Conservation (phyloP, 441 rosid genomes). For the Gossypium gossypioides region DNA sequence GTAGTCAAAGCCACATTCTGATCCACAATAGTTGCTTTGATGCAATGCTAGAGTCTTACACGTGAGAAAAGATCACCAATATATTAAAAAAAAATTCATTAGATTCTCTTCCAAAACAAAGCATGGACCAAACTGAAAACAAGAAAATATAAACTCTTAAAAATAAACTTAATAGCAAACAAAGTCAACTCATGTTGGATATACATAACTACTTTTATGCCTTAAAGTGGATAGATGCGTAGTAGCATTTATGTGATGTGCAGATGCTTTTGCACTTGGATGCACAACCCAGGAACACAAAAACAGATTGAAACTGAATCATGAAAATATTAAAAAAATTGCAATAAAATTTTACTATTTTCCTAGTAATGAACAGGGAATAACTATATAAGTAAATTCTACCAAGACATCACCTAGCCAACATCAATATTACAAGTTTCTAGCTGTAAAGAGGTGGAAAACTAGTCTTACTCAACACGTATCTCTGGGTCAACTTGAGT, state of each 20-base stretch:
- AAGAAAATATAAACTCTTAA: not conserved
- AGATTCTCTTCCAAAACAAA: not conserved
- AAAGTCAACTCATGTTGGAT: not conserved
- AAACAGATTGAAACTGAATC: not conserved
- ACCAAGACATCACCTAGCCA: not conserved
- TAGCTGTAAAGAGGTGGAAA: not conserved
- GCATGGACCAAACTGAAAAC: not conserved
- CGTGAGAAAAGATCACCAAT: not conserved
- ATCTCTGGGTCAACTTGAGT: constrained; percentile 96
- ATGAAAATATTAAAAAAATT: not conserved
- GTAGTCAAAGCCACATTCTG: not conserved
- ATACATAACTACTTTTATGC: not conserved
- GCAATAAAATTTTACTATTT: not conserved
- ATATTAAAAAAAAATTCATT: too few relatives aligned
- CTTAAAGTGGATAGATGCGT: not conserved
- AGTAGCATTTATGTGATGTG: not conserved
- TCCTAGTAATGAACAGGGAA: not conserved
- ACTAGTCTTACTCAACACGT: constrained; percentile 38
- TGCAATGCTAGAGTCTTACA: constrained; percentile 16
- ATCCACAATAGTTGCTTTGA: not conserved
- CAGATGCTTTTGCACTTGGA: not conserved
- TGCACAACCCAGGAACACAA: not conserved
- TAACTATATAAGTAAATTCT: not conserved
- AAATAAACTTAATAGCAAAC: not conserved
- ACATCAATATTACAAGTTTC: not conserved